Conservation (phyloP, 768 basidiomycete genomes). For the Termitomyces sp. region DNA sequence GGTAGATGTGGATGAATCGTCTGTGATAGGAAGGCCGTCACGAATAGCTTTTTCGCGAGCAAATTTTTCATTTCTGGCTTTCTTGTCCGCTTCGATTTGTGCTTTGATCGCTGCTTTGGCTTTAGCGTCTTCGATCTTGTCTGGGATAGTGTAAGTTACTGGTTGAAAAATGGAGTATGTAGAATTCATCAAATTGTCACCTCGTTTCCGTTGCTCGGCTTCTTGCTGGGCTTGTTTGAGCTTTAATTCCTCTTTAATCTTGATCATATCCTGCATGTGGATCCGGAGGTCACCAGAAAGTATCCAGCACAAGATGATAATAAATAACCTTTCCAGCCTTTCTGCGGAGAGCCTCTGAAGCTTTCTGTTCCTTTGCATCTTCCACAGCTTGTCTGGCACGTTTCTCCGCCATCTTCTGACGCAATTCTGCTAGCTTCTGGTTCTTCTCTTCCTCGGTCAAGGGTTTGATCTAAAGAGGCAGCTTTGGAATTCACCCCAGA, state of each 20-base stretch:
- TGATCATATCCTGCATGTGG: conserved; percentile 54
- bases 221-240: conserved; percentile 80
- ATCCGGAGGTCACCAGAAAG: not conserved
- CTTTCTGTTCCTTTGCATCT: conserved; percentile 67
- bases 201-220: conserved; percentile 73
- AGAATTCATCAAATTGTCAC: conserved; percentile 29
- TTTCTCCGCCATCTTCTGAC: conserved; percentile 76
- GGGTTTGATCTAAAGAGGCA: conserved; percentile 69
- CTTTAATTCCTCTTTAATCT: conserved; percentile 71
- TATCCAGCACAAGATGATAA: not conserved
- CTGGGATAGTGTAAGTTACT: conserved; percentile 31
- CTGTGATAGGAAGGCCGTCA: conserved; percentile 53
- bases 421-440: conserved; percentile 72
- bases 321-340: conserved; percentile 73
- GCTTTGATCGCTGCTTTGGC: conserved; percentile 85
- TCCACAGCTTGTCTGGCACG: conserved; percentile 64
- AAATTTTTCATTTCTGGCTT: conserved; percentile 78
- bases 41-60: conserved; percentile 90
- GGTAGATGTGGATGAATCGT: conserved; percentile 25
- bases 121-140: conserved; percentile 85
- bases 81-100: conserved; percentile 94
- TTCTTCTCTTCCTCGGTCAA: conserved; percentile 93
- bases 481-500: not conserved
- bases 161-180: not conserved
- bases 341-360: conserved; percentile 74